Evolutionary conservation across 1,284 basidiomycete species (phyloP), one percentile per base, ranked within the genome.

Genomic region (Sanguinoderma infundibulare): DNA sequence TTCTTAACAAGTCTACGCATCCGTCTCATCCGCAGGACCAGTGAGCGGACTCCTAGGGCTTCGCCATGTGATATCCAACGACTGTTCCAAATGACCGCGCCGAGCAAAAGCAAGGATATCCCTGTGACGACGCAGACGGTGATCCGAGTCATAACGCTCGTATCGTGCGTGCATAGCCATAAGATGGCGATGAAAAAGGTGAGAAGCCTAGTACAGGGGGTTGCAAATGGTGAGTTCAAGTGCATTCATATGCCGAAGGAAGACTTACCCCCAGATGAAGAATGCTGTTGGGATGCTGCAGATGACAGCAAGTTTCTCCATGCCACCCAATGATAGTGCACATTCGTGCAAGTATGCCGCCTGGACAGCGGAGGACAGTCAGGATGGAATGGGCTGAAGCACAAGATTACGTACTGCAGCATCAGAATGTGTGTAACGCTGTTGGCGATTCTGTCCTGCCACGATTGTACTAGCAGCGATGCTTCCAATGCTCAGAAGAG

Each of bases 111-210:
- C 46, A 97, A 81, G 1, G 94, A 95, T 26, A 54, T n/a, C 12
- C 51, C 36, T 59, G 94, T 86, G 53, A 95, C 87, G 59, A 98
- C 80, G 63, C 91, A 93, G 65, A 92, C 87, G 15, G 92, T 84
- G 50, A 98, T 89, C 15, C 96, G 96, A 57, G 92, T 87, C 77
- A 94, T 91, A 59, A 95, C 84, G 68, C 87, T 86, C 85, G 24
- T 39, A 35, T 32, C 5, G 22, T 32, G n/a, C 88, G 91, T 5
- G 49, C 49, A 50, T 1, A 35, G n/a, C 49, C 49, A 50, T 4
- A 34, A 10, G n/a, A 54, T 54, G 15, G 39, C 39, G 2, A 28
- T 12, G 39, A 7, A 17, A 28, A 54, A 54, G 38, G 52, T 14
- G 5, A 53, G 14, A 6, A 53, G 10, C 38, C 52, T 53, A n/a